A percentile compares a stretch with the other conserved stretches of the same genome.
Evolutionary conservation across 108 stramenopile genomes (phyloP).

Genomic region (Cyclotella cryptica): DNA sequence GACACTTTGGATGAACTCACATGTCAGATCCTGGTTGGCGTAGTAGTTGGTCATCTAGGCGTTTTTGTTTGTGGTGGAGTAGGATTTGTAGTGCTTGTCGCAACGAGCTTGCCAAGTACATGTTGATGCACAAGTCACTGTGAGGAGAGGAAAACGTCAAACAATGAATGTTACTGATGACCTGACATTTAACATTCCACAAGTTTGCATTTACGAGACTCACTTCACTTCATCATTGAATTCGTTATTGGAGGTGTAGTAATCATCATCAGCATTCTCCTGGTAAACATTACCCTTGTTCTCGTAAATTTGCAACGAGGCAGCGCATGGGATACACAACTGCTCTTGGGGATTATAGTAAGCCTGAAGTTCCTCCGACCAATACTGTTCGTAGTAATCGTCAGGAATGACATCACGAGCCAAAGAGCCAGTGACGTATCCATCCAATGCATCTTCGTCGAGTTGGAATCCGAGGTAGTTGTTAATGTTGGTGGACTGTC

Average conservation of each 20-base stretch:
- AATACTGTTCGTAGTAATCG: conserved; percentile 12
- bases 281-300: neutral
- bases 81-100: conserved; percentile 63
- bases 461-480: conserved; percentile 39
- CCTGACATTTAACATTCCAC: no score
- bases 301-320: conserved; percentile 16
- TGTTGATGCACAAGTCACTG: conserved; percentile 56
- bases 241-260: neutral
- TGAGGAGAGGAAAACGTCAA: conserved; percentile 32
- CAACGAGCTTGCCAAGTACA: conserved; percentile 60
- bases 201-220: no score
- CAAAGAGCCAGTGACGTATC: conserved; percentile 49
- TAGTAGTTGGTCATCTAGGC: conserved; percentile 24
- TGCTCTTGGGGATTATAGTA: conserved; percentile 31
- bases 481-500: conserved; percentile 32
- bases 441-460: conserved; percentile 28
- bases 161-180: neutral
- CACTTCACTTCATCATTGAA: conserved; percentile 20
- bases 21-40: conserved; percentile 55
- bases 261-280: conserved; percentile 28
- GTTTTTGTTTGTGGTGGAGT: conserved; percentile 37
- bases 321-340: conserved; percentile 18
- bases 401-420: conserved; percentile 15
- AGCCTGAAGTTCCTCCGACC: conserved; percentile 18
- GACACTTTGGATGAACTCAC: conserved; percentile 75